phyloP scores from a whole-genome alignment of 495 filamentous ascomycete species.

The Penicillium canariense region DNA sequence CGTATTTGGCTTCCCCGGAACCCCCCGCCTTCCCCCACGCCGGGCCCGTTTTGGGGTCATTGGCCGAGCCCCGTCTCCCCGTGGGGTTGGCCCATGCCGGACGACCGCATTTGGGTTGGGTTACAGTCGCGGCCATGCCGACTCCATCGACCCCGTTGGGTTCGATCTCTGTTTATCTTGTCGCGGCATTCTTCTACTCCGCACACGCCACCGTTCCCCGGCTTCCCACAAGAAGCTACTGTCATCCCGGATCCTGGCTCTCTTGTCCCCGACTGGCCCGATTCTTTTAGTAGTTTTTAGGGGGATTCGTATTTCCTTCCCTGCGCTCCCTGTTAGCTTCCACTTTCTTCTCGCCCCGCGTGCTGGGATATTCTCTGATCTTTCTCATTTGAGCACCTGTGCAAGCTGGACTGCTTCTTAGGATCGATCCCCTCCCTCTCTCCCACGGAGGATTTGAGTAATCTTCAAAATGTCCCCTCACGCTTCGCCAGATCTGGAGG shows the following conservation, averaged over 20 bases:
- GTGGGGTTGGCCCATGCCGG: constrained; percentile 5
- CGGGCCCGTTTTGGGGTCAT: too few relatives aligned
- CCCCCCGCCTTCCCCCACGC: constrained; percentile 8
- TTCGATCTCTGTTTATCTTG: not conserved
- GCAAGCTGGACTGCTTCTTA: not conserved
- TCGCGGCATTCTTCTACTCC: not conserved
- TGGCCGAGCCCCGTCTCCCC: constrained; percentile 2
- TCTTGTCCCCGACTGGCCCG: not conserved
- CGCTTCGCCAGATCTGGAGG: constrained; percentile 23
- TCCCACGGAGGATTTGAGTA: not conserved
- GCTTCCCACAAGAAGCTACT: constrained; percentile 9
- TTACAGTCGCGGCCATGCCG: constrained; percentile 5
- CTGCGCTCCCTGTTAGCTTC: constrained; percentile 24
- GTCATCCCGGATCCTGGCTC: not conserved
- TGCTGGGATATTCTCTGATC: constrained; percentile 15
- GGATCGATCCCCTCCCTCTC: not conserved
- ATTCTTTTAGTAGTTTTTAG: not conserved
- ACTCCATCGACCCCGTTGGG: not conserved
- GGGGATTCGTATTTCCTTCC: constrained; percentile 18
- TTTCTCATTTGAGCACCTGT: not conserved
- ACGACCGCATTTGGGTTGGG: not conserved
- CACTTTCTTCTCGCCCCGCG: constrained; percentile 11
- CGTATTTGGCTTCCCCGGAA: constrained; percentile 13
- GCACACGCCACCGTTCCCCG: constrained; percentile 4
- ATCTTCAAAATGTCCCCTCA: constrained; percentile 25